Conservation (phyloP, 2,329 filamentous ascomycete genomes). For the Trichoderma endophyticum region DNA sequence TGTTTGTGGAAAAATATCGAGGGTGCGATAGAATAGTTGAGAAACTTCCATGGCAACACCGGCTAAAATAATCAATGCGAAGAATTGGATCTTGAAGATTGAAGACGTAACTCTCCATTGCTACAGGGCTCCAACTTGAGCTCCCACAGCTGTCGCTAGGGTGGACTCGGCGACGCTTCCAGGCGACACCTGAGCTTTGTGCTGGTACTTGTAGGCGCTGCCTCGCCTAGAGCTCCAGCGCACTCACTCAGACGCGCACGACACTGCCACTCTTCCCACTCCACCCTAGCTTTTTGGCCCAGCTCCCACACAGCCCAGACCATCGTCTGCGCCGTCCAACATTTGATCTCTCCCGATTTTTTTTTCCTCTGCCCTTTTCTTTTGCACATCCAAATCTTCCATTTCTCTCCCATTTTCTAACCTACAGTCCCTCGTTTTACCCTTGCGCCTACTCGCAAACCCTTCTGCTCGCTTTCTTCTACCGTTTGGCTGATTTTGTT, state of each 20-base stretch:
- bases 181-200: background rate
- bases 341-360: constrained; percentile 1
- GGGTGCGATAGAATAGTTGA: background rate
- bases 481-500: background rate
- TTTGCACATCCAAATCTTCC: background rate
- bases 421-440: constrained; percentile 14
- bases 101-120: background rate
- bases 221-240: constrained; percentile 1
- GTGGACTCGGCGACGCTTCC: background rate
- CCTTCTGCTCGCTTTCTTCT: background rate
- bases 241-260: background rate
- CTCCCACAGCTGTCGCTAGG: background rate
- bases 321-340: constrained; percentile 13
- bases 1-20: background rate
- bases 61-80: background rate
- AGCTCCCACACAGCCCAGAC: background rate
- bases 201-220: background rate
- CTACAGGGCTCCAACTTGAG: background rate
- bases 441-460: background rate
- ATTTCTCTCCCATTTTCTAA: background rate
- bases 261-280: constrained; percentile 13
- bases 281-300: constrained; percentile 14
- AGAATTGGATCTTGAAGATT: background rate
- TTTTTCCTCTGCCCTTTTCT: constrained; percentile 1
- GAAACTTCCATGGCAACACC: background rate